These are phyloP conservation scores for Mucuna pruriens DNA, from an alignment of 306 rosid genomes.

Conservation along the genomic window DNA sequence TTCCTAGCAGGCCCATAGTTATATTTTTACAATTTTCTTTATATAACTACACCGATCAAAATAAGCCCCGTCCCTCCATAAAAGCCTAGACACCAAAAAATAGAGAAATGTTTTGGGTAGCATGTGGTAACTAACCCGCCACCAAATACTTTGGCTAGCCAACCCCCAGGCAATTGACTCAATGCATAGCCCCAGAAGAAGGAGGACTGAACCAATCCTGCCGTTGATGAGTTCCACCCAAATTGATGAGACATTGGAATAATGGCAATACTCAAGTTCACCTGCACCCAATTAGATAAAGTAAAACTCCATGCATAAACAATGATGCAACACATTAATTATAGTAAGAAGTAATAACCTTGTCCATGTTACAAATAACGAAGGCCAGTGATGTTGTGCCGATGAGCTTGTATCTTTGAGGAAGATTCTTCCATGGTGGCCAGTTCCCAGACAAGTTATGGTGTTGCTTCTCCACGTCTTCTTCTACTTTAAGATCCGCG, in stretches of 20 bases:
- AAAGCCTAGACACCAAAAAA: background rate
- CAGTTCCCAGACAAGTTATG: constrained; percentile 43
- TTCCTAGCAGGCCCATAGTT: background rate
- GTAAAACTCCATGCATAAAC: background rate
- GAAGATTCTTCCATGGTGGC: constrained; percentile 96
- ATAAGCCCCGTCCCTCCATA: background rate
- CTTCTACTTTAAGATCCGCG: constrained; percentile 48
- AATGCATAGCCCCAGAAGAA: constrained; percentile 99
- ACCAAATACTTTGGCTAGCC: constrained; percentile 94
- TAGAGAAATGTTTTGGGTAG: background rate
- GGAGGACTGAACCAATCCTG: constrained; percentile 98
- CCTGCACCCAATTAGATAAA: constrained; percentile 55
- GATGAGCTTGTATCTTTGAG: constrained; percentile 81
- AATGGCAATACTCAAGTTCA: constrained; percentile 93
- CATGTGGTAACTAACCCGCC: constrained; percentile 73
- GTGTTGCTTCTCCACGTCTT: constrained; percentile 34
- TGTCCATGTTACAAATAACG: constrained; percentile 95
- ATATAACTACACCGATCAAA: no score
- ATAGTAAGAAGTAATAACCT: constrained; percentile 62
- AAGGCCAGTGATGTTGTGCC: constrained; percentile 93
- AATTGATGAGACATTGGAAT: constrained; percentile 96
- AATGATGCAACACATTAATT: constrained; percentile 15
- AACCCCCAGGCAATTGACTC: constrained; percentile 98
- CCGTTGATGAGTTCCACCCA: constrained; percentile 91
- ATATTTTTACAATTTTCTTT: background rate